A percentile compares a stretch with the other conserved stretches of the same genome.
phyloP scores from a whole-genome alignment of 805 yeast genomes.

The Groenewaldozyma tartarivorans region DNA sequence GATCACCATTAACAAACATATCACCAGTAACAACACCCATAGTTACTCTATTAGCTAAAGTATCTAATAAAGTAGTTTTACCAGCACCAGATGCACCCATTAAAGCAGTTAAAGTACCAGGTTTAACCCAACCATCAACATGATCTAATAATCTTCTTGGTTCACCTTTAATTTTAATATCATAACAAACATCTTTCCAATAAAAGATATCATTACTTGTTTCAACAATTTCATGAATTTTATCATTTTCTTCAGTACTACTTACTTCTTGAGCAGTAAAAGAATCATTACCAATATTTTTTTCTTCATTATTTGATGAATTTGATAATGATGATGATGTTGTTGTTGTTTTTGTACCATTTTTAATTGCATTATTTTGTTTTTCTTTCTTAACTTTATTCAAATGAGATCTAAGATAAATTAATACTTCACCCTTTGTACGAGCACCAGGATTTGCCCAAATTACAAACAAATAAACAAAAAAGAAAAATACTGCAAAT shows the following conservation, averaged over 20 bases:
- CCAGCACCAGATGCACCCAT: conserved; percentile 81
- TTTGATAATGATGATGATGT: conserved; percentile 22
- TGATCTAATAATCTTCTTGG: conserved; percentile 48
- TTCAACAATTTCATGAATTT: conserved; percentile 9
- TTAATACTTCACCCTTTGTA: conserved; percentile 51
- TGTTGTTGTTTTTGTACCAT: conserved; percentile 7
- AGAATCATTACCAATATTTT: conserved; percentile 10
- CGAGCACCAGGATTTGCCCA: conserved; percentile 33
- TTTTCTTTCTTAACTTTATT: conserved; percentile 11
- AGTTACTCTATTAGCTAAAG: conserved; percentile 60
- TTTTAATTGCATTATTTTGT: conserved; percentile 3
- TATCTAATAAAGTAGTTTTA: conserved; percentile 64
- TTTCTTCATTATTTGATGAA: conserved; percentile 14
- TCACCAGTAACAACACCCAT: conserved; percentile 65
- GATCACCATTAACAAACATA: conserved; percentile 54
- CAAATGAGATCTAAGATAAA: conserved; percentile 31
- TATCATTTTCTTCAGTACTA: conserved; percentile 3
- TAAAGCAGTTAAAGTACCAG: conserved; percentile 71
- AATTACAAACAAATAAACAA: conserved; percentile 42
- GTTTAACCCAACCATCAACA: conserved; percentile 78
- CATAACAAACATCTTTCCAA: conserved; percentile 70
- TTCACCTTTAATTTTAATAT: conserved; percentile 45
- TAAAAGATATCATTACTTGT: conserved; percentile 41
- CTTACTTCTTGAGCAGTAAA: conserved; percentile 7
- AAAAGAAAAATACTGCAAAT: conserved; percentile 45